Conservation (phyloP, 768 basidiomycete species). For the Boletales sp. region DNA sequence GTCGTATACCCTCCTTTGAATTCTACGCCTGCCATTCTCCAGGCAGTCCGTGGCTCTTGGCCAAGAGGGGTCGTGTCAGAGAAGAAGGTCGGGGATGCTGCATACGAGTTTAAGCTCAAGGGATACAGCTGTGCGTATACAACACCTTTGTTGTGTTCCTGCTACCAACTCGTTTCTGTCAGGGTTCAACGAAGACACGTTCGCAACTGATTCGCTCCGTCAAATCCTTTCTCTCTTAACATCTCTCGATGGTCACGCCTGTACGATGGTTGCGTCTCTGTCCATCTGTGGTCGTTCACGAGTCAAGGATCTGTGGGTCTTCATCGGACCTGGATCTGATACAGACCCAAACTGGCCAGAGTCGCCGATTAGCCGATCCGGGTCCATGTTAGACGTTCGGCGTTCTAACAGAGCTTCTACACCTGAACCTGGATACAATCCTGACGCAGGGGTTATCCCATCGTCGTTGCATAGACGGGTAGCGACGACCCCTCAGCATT, state of each 20-base stretch:
- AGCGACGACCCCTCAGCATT: conserved; percentile 30
- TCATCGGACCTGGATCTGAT: conserved; percentile 51
- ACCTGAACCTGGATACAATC: conserved; percentile 25
- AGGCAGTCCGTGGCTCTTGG: conserved; percentile 75
- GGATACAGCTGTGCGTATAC: conserved; percentile 67
- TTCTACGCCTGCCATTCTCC: conserved; percentile 76
- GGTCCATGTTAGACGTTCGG: conserved; percentile 35
- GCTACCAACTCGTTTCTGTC: conserved; percentile 18
- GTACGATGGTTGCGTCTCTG: conserved; percentile 64
- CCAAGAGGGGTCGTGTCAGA: conserved; percentile 76
- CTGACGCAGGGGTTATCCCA: conserved; percentile 22
- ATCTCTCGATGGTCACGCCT: conserved; percentile 65
- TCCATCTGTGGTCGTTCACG: conserved; percentile 70
- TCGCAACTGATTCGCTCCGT: conserved; percentile 66
- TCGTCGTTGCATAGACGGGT: conserved; percentile 29
- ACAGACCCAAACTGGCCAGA: conserved; percentile 32
- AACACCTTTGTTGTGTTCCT: conserved; percentile 9
- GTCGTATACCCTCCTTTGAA: conserved; percentile 76
- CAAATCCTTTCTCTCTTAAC: conserved; percentile 66
- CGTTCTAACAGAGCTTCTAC: conserved; percentile 32
- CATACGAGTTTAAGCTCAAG: conserved; percentile 78
- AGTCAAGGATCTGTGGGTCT: conserved; percentile 77
- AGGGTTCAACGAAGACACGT: conserved; percentile 82
- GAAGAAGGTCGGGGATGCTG: conserved; percentile 67
- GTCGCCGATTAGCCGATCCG: conserved; percentile 33